Percentiles rank a stretch among this genome's conserved stretches.
These are phyloP conservation scores for Chlamydomonas urium DNA, from an alignment of 139 green algal species.

Conservation along the genomic window DNA sequence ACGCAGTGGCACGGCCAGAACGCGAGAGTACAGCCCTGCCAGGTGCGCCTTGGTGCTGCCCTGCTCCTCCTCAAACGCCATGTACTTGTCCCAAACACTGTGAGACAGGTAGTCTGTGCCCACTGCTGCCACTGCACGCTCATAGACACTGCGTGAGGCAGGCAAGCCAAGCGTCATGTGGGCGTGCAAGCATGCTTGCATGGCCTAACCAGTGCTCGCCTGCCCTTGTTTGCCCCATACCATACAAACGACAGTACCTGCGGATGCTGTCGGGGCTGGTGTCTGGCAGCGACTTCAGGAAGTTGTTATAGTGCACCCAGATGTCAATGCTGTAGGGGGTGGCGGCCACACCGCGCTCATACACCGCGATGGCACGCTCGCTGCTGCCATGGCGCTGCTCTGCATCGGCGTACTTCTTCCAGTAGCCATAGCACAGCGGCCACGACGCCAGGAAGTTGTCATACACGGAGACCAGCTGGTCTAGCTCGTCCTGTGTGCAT, in stretches of 20 bases:
- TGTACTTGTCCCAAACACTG: slow-evolving; percentile 75
- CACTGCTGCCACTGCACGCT: slow-evolving; percentile 56
- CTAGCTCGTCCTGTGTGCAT: slow-evolving; percentile 55
- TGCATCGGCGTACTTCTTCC: slow-evolving; percentile 85
- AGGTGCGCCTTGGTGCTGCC: slow-evolving; percentile 29
- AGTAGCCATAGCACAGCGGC: slow-evolving; percentile 86
- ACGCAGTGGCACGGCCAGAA: slow-evolving; percentile 57
- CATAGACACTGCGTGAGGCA: slow-evolving; percentile 63
- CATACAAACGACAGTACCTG: too few relatives aligned
- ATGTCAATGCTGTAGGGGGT: slow-evolving; percentile 73
- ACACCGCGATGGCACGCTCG: slow-evolving; percentile 52
- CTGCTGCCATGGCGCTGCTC: slow-evolving; percentile 34
- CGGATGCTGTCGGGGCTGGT: slow-evolving; percentile 45
- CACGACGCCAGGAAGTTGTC: slow-evolving; percentile 72
- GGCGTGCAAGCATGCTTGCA: background rate
- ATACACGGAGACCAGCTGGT: slow-evolving; percentile 51
- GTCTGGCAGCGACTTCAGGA: slow-evolving; percentile 30
- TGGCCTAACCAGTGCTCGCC: background rate
- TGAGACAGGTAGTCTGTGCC: slow-evolving; percentile 63
- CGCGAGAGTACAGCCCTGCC: slow-evolving; percentile 52
- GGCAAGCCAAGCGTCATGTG: background rate
- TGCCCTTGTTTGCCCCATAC: too few relatives aligned
- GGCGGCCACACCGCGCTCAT: slow-evolving; percentile 60
- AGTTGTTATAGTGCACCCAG: slow-evolving; percentile 64
- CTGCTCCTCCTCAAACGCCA: slow-evolving; percentile 53